Evolutionary conservation across 345 rosid genomes (phyloP), one percentile per base, ranked within the genome.

Genomic region (Camelina neglecta): DNA sequence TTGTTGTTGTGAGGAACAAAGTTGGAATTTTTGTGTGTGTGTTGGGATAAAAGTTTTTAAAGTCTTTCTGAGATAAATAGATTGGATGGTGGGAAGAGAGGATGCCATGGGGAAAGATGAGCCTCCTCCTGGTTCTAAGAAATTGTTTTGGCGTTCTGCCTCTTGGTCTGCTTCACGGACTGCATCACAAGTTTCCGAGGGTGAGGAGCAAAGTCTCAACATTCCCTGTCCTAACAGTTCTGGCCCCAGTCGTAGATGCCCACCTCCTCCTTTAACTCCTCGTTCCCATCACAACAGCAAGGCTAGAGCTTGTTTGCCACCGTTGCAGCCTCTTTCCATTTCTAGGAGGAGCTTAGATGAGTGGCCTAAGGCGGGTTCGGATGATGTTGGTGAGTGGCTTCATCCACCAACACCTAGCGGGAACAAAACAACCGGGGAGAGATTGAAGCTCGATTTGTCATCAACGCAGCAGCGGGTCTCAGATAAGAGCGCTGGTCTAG

Each of bases 341-440:
- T 84, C 97, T 1, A 85, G 99, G 60, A 86, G 96, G 76, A 96
- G 99, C 67, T 83, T 96, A 67, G 99, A 96, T 15, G 99, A 93
- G 81, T 93, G 99, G 98, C 99, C 97, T n/a, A 85, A 88, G 74
- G 96, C 99, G 0, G 87, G 99, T 50, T 93, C 97, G 3, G 99
- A 96, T 78, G 99, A 96, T 74, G 48, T 89, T 10, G 99, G 96
- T 10, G 99, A 88, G 89, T 93, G 99, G 99, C 96, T 92, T 29
- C 93, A 87, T 82, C 96, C 96, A 4, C 88, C 92, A 0, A 91
- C 99, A 24, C 98, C 98, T 2, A 83, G 92, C 68, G 96, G 97
- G 71, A 88, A 82, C 81, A 88, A 82, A 76, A 82, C 78, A 76
- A 82, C 78, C 11, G 88, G 96, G 53, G 99, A 93, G 87, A 88